Evolutionary conservation across 106 monocot species (phyloP).

Genomic region (Xerophyta viscosa): DNA sequence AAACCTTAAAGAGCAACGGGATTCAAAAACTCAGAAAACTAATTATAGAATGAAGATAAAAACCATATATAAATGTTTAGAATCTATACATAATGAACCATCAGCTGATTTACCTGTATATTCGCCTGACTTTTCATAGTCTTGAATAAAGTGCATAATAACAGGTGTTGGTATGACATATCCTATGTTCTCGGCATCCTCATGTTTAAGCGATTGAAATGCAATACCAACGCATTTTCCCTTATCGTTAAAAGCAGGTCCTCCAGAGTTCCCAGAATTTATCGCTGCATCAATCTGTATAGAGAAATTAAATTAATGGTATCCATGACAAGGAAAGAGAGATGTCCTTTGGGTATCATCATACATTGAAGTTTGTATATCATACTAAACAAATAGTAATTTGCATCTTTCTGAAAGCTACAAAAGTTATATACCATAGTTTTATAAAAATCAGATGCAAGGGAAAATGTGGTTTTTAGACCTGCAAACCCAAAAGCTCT

Average conservation of each 20-base stretch:
- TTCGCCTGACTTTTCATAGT: slow-evolving; percentile 88
- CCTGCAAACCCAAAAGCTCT: slow-evolving; percentile 96
- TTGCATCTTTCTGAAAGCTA: too few species aligned
- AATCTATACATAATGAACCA: not conserved
- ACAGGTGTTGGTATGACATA: slow-evolving; percentile 99
- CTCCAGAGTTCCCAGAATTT: slow-evolving; percentile 99
- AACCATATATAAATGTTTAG: not conserved
- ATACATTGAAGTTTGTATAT: not conserved
- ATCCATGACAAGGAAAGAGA: too few species aligned
- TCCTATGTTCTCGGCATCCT: slow-evolving; percentile 98
- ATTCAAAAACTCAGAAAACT: not conserved
- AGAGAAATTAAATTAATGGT: not conserved
- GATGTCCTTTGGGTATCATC: not conserved
- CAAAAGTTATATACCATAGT: too few species aligned
- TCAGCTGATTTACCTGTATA: slow-evolving; percentile 80
- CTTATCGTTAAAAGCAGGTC: slow-evolving; percentile 96
- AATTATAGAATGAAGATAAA: not conserved
- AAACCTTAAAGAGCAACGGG: too few species aligned
- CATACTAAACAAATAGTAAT: too few species aligned
- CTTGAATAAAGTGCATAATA: slow-evolving; percentile 86
- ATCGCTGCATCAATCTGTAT: slow-evolving; percentile 98
- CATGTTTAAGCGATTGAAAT: slow-evolving; percentile 96
- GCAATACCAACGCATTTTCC: slow-evolving; percentile 99
- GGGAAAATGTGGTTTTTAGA: slow-evolving; percentile 8
- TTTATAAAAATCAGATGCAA: too few species aligned